A percentile compares a stretch with the other conserved stretches of the same genome.
phyloP scores from a whole-genome alignment of 176 grass and related monocot genomes.

The Juncus inflexus region DNA sequence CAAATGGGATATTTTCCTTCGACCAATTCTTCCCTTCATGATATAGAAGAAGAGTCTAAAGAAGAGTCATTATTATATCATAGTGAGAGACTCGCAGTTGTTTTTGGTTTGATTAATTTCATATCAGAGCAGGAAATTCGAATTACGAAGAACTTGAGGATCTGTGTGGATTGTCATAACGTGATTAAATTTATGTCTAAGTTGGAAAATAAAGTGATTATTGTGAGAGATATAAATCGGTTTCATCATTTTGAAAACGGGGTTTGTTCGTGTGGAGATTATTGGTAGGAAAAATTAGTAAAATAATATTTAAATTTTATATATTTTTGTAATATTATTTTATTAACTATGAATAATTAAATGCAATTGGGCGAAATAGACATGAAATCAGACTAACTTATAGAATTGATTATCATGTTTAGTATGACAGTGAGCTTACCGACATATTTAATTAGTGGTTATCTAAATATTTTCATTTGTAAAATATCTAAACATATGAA shows the following conservation, averaged over 20 bases:
- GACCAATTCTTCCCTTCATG: conserved; percentile 44
- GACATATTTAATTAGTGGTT: no score
- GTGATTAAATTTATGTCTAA: conserved; percentile 82
- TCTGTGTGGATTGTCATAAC: conserved; percentile 68
- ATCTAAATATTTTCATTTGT: no score
- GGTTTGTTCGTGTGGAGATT: conserved; percentile 71
- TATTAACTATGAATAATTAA: no score
- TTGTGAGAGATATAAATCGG: conserved; percentile 77
- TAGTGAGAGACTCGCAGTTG: conserved; percentile 84
- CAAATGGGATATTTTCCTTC: conserved; percentile 28
- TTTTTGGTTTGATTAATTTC: conserved; percentile 74
- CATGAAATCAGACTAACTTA: no score
- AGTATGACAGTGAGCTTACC: no score
- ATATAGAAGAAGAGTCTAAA: conserved; percentile 90
- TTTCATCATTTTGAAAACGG: conserved; percentile 78
- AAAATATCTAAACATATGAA: no score
- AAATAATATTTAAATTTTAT: no score
- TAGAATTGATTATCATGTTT: no score
- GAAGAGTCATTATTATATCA: conserved; percentile 75
- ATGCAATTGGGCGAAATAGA: no score
- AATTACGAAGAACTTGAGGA: conserved; percentile 74
- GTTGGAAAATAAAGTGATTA: conserved; percentile 60
- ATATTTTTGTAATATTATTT: no score
- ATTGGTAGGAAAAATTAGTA: conserved; percentile 39
- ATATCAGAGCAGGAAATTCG: conserved; percentile 52